phyloP scores from a whole-genome alignment of 169 alveolate species.

The Blepharisma undulans region DNA sequence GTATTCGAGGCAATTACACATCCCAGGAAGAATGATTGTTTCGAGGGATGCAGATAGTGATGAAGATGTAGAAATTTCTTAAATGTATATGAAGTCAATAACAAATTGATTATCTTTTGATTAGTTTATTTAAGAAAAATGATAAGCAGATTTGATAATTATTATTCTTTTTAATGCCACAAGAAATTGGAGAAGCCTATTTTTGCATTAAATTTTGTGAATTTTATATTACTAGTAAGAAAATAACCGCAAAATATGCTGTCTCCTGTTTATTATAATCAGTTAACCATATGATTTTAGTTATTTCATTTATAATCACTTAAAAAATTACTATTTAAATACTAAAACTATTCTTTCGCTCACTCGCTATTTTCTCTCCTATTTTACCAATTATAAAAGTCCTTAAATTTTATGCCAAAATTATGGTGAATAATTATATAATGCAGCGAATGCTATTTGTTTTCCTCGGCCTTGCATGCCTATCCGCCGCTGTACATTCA shows the following conservation, averaged over 20 bases:
- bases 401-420: neutral
- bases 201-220: neutral
- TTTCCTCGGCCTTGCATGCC: neutral
- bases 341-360: no score
- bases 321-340: no score
- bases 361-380: neutral
- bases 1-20: neutral
- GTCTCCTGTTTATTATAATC: no score
- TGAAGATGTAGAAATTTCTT: neutral
- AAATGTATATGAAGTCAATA: neutral
- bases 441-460: neutral
- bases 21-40: neutral
- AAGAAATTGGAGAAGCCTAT: neutral
- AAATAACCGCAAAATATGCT: neutral
- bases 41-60: neutral
- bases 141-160: no score
- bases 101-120: no score
- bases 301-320: neutral
- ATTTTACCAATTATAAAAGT: neutral
- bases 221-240: neutral
- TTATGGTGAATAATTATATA: neutral
- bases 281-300: neutral
- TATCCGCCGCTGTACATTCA: neutral
- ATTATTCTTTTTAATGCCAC: neutral
- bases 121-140: neutral